Base-by-base conservation (phyloP, 306 rosid genomes). In the Myrica gale region DNA sequence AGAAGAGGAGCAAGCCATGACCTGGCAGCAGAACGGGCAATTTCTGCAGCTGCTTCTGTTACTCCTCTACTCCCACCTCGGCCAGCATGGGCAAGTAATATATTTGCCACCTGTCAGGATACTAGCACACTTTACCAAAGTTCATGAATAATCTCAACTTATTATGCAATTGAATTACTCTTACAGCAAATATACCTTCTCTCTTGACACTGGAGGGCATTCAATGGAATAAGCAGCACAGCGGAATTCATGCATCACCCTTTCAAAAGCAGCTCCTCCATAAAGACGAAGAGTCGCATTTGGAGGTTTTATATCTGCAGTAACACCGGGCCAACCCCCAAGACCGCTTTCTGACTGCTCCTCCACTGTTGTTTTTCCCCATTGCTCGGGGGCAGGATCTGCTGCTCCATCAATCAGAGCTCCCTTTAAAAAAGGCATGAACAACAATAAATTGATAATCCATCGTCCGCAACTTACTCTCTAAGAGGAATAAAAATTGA, bases 1-100 rank as follows among this genome's bases (percentile, higher is more conserved):
- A 91, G 89, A 87, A 95, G 97, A 80, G 99, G 97, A 77, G 96
- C 89, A 84, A 92, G 97, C 99, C 99, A 95, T 67, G 99, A 90
- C 66, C 87, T 87, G 60, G 99, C 99, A 46, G 97, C 97, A 62
- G 99, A 90, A 69, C 97, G 96, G 50, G 97, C 99, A 85, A 92
- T 92, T 84, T 95, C 99, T 54, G 99, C 99, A n/a, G 99, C 96
- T 65, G 99, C 99, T 81, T 90, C 97, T 50, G 92, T 78, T 69
- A 86, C 80, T 77, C 97, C 99, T 81, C 92, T 88, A 69, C 87
- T 93, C 74, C 97, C 99, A 17, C 96, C 96, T 68, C 92, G 85
- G 69, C 99, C 91, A 56, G 97, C 97, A 65, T 90, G 97, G 72
- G 99, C 97, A 76, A 95, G 99, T 71, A 95, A 83, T 84, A 95